Evolutionary conservation across 768 basidiomycete species (phyloP).

Genomic region (Multifurca ochricompacta): DNA sequence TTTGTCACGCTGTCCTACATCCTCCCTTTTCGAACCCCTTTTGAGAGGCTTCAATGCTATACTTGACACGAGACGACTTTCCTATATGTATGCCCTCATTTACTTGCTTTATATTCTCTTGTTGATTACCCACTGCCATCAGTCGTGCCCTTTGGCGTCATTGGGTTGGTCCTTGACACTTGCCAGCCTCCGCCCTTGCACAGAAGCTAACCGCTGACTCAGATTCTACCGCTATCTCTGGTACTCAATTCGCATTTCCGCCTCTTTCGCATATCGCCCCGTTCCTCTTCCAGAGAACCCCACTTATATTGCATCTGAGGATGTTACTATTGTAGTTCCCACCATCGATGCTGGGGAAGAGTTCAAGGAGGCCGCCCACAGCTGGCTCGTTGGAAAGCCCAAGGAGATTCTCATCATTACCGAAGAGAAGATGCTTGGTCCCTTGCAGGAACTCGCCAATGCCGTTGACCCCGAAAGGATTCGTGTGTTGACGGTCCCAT

Average conservation of each 20-base stretch:
- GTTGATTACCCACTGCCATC: conserved; percentile 11
- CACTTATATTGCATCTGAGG: conserved; percentile 82
- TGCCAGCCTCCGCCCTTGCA: neutral
- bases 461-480: conserved; percentile 79
- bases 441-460: conserved; percentile 83
- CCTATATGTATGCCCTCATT: conserved; percentile 65
- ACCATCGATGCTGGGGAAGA: conserved; percentile 95
- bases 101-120: neutral
- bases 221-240: conserved; percentile 93
- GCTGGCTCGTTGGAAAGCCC: conserved; percentile 87
- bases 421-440: conserved; percentile 86
- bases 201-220: neutral
- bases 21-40: neutral
- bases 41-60: conserved; percentile 48
- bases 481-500: conserved; percentile 83
- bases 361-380: conserved; percentile 88
- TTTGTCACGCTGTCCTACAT: conserved; percentile 14
- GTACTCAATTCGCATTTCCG: conserved; percentile 80
- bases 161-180: conserved; percentile 48
- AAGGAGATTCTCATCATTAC: conserved; percentile 74
- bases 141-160: conserved; percentile 89
- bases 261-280: conserved; percentile 76
- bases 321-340: conserved; percentile 94
- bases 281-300: conserved; percentile 85
- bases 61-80: conserved; percentile 86